Percentiles rank a stretch among this genome's conserved stretches.
Conservation (phyloP, 140 eudicot species). For the Artemisia princeps region DNA sequence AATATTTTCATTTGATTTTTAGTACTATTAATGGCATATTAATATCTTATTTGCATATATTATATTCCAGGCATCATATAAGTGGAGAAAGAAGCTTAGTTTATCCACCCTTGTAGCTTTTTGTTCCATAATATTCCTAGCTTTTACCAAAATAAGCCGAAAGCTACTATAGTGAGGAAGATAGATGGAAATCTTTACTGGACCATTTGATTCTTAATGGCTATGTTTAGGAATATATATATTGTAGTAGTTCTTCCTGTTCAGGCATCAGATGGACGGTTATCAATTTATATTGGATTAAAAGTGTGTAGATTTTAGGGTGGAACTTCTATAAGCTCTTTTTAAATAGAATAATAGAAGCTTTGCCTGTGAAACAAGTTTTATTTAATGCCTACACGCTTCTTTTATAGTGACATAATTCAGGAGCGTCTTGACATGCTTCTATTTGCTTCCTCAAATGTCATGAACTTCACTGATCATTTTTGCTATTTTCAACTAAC, state of each 20-base stretch:
- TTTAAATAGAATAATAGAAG: no score
- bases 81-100: conserved; percentile 28
- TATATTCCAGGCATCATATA: conserved; percentile 18
- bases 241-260: conserved; percentile 16
- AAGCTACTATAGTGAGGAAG: conserved; percentile 8
- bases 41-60: no score
- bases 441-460: no score
- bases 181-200: conserved; percentile 13
- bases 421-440: no score
- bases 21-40: no score
- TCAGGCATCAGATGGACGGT: conserved; percentile 19
- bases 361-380: no score
- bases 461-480: no score
- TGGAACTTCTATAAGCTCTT: no score
- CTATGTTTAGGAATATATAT: neutral
- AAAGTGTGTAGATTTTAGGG: neutral
- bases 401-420: no score
- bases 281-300: conserved; percentile 4
- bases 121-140: conserved; percentile 24
- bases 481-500: no score
- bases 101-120: conserved; percentile 18
- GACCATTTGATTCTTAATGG: conserved; percentile 15
- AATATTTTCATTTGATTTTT: no score
- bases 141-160: conserved; percentile 16
- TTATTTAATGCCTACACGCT: no score